phyloP scores from a whole-genome alignment of 1,284 basidiomycete genomes.

The Flammula alnicola region DNA sequence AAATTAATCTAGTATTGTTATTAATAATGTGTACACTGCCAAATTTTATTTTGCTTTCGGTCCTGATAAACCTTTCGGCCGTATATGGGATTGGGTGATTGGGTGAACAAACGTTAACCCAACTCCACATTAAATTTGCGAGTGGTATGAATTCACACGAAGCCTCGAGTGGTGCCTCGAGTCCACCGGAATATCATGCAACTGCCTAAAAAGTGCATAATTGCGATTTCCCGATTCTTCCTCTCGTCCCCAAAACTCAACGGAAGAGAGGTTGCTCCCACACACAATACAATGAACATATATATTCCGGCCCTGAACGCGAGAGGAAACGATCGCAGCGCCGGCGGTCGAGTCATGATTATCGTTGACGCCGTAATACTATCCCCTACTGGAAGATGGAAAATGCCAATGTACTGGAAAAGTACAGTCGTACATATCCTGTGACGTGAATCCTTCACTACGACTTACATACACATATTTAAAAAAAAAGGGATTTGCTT shows the following conservation, averaged over 20 bases:
- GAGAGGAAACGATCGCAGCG: slow-evolving; percentile 5
- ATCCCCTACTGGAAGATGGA: slow-evolving; percentile 1
- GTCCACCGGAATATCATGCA: not conserved
- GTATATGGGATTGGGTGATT: too few species aligned
- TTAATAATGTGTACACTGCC: slow-evolving; percentile 25
- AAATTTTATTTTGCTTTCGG: slow-evolving; percentile 8
- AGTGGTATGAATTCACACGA: not conserved
- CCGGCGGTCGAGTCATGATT: slow-evolving; percentile 1
- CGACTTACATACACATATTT: not conserved
- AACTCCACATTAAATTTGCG: too few species aligned
- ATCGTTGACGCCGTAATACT: not conserved
- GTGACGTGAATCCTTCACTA: too few species aligned
- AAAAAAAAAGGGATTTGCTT: too few species aligned
- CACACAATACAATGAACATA: slow-evolving; percentile 2
- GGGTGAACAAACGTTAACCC: too few species aligned
- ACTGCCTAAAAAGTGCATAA: slow-evolving; percentile 7
- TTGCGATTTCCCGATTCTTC: not conserved
- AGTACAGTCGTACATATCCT: too few species aligned
- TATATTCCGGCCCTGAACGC: slow-evolving; percentile 13
- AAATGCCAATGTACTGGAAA: too few species aligned
- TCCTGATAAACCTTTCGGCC: too few species aligned
- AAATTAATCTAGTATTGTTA: slow-evolving; percentile 26
- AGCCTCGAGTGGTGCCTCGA: not conserved
- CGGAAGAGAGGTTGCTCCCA: not conserved
- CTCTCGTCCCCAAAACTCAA: not conserved